Evolutionary conservation across 495 filamentous ascomycete genomes (phyloP), one percentile per base, ranked within the genome.

Genomic region (Talaromyces adpressus): DNA sequence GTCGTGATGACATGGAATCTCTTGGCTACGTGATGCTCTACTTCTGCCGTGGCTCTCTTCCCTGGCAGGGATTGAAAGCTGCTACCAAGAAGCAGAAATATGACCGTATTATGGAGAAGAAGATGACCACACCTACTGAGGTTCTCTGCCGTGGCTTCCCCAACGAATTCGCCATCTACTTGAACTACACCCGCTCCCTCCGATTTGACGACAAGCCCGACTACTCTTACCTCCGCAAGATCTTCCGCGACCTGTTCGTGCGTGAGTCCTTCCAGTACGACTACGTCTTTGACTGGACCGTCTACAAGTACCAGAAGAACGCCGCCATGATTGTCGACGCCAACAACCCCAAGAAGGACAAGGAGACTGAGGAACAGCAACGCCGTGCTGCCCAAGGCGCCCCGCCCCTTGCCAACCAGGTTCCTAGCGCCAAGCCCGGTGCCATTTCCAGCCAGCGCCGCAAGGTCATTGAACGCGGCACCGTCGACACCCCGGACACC

Each of bases 61-160:
- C 95, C 63, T 99, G 95, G 95, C 95, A 99, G 81, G 95, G 95
- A 45, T 83, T 99, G 56, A 99, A 99, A 86, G 95, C 95, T 82
- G 95, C 95, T 68, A 99, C 95, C 61, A 98, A 99, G 87, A 98
- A 99, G 88, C 94, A 99, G 83, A 99, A 98, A 80, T 98, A 99
- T 72, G 95, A 99, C 79, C 88, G 95, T 59, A 99, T 99, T 79
- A 99, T 98, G 95, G 95, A 99, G 84, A 99, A 99, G 88, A 99
- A 99, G 89, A 98, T 99, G 95, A 99, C 94, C 9, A 99, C 95
- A 6, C 94, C 95, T 18, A 99, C 95, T 68, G 95, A 99, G 72
- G 94, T 98, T 47, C 91, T 99, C 29, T 99, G 95, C 87, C 92
- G 94, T 75, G 94, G 93, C 61, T 98, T 99, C 81, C 95, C 95